Evolutionary conservation across 1,284 basidiomycete species (phyloP).

Genomic region (Bondarzewia mesenterica): DNA sequence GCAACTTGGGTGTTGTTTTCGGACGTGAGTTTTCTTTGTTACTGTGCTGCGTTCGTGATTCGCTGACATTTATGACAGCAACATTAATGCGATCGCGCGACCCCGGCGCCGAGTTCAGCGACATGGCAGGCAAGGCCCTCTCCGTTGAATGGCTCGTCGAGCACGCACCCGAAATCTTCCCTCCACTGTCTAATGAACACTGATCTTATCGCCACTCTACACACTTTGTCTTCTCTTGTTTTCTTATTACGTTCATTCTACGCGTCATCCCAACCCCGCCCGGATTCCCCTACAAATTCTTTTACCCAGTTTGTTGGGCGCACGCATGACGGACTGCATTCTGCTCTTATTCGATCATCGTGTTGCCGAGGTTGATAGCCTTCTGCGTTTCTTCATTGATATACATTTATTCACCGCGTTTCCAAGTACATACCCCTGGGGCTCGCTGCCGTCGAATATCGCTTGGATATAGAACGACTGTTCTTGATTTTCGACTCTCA

Average conservation of each 20-base stretch:
- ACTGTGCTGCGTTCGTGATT: background rate
- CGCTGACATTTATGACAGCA: constrained; percentile 45
- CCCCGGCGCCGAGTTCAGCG: constrained; percentile 84
- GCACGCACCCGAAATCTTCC: constrained; percentile 68
- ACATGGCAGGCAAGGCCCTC: constrained; percentile 94
- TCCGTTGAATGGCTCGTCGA: constrained; percentile 90
- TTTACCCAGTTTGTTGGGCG: background rate
- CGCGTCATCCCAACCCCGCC: background rate
- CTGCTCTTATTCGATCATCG: background rate
- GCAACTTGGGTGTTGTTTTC: constrained; percentile 99
- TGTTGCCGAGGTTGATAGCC: background rate
- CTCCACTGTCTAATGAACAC: constrained; percentile 8
- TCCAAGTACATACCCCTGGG: background rate
- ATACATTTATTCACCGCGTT: background rate
- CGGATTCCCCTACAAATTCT: background rate
- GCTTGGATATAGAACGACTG: background rate
- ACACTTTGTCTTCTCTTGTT: constrained; percentile 2
- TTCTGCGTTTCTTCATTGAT: background rate
- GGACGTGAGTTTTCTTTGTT: constrained; percentile 69
- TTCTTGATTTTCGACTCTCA: background rate
- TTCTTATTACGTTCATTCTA: constrained; percentile 5
- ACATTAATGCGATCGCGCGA: constrained; percentile 90
- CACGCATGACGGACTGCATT: background rate
- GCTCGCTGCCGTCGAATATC: background rate
- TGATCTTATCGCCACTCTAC: constrained; percentile 1